These are phyloP conservation scores for Russula griseocarnosa DNA, from an alignment of 768 basidiomycete genomes.

Conservation along the genomic window DNA sequence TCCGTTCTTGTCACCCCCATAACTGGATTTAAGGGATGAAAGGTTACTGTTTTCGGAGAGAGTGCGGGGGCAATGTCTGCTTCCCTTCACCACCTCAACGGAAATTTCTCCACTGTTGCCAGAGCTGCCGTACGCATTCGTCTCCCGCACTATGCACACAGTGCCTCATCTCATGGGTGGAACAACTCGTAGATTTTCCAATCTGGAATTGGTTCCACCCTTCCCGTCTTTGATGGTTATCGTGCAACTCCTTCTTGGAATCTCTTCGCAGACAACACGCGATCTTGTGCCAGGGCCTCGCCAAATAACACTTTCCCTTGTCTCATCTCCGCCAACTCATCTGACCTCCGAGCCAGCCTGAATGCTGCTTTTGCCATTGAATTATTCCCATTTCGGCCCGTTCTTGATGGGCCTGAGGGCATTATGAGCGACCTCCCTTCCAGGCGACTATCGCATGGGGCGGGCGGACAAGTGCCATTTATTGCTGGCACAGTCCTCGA, in stretches of 20 bases:
- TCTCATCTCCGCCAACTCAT: slow-evolving; percentile 26
- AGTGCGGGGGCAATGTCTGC: slow-evolving; percentile 41
- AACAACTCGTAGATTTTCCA: slow-evolving; percentile 40
- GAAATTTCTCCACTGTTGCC: slow-evolving; percentile 30
- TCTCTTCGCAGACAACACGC: slow-evolving; percentile 39
- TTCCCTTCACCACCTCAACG: slow-evolving; percentile 34
- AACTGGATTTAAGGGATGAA: neutral
- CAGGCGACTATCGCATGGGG: slow-evolving; percentile 33
- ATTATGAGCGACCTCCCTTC: slow-evolving; percentile 42
- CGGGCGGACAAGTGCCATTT: slow-evolving; percentile 42
- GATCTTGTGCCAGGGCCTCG: slow-evolving; percentile 34
- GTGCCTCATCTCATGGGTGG: neutral
- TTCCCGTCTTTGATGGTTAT: slow-evolving; percentile 34
- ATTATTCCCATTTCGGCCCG: slow-evolving; percentile 38
- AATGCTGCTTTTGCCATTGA: slow-evolving; percentile 32
- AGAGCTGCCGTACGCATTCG: slow-evolving; percentile 29
- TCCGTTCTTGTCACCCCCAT: neutral
- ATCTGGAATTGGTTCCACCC: slow-evolving; percentile 38
- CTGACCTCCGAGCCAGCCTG: slow-evolving; percentile 25
- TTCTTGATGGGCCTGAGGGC: slow-evolving; percentile 42
- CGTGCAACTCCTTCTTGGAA: slow-evolving; percentile 38
- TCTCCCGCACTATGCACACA: neutral
- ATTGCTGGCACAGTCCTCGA: slow-evolving; percentile 45
- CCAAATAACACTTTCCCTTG: slow-evolving; percentile 39
- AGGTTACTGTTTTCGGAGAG: slow-evolving; percentile 41